phyloP scores from a whole-genome alignment of 2,329 filamentous ascomycete genomes.

The Lecanicillium sp. region DNA sequence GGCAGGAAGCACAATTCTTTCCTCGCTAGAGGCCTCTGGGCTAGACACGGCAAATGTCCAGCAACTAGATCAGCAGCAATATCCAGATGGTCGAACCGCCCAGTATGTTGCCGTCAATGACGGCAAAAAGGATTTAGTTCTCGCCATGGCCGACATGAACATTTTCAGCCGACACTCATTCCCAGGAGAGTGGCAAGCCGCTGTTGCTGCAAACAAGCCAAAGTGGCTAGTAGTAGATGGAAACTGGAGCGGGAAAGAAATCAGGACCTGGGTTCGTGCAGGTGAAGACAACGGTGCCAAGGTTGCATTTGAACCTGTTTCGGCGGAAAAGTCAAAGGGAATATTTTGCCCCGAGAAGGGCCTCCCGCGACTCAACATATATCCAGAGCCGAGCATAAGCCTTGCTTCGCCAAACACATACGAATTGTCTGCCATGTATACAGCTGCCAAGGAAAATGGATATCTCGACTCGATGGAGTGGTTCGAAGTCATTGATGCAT shows the following conservation, averaged over 20 bases:
- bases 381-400: conserved; percentile 56
- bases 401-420: conserved; percentile 75
- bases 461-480: conserved; percentile 64
- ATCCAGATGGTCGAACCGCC: conserved; percentile 59
- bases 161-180: conserved; percentile 59
- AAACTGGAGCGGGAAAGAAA: conserved; percentile 66
- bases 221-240: conserved; percentile 78
- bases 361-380: conserved; percentile 38
- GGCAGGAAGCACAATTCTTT: conserved; percentile 67
- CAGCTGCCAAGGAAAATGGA: conserved; percentile 54
- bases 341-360: conserved; percentile 47
- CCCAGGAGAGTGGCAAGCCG: conserved; percentile 49
- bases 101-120: conserved; percentile 92
- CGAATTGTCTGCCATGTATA: conserved; percentile 75
- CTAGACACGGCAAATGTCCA: conserved; percentile 58
- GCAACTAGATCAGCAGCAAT: conserved; percentile 38
- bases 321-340: conserved; percentile 64
- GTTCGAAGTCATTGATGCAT: conserved; percentile 72
- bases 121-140: conserved; percentile 68
- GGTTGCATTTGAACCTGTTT: conserved; percentile 85
- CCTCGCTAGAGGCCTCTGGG: conserved; percentile 53
- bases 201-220: conserved; percentile 49
- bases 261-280: conserved; percentile 59
- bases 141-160: conserved; percentile 94
- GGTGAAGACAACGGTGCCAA: conserved; percentile 46